phyloP scores from a whole-genome alignment of 495 filamentous ascomycete species.

The Aspergillus indologenus region DNA sequence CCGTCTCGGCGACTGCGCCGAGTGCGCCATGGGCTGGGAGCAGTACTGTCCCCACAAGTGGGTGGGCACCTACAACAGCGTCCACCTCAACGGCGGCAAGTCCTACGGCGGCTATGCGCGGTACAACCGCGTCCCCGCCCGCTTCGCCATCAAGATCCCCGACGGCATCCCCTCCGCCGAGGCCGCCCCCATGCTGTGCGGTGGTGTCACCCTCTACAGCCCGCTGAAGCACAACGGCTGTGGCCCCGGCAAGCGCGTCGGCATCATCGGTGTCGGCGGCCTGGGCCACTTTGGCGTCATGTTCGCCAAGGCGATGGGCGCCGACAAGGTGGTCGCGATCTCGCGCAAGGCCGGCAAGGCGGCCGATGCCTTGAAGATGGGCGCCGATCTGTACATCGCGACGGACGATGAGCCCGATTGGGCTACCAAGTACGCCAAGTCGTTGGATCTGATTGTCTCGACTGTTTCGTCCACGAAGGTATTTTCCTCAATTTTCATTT shows the following conservation, averaged over 20 bases:
- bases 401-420: slow-evolving; percentile 77
- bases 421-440: slow-evolving; percentile 60
- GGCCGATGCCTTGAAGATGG: slow-evolving; percentile 63
- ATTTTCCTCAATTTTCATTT: slow-evolving; percentile 2
- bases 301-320: slow-evolving; percentile 64
- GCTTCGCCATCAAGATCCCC: slow-evolving; percentile 81
- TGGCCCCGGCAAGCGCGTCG: slow-evolving; percentile 79
- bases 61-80: slow-evolving; percentile 41
- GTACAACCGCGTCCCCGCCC: slow-evolving; percentile 67
- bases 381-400: slow-evolving; percentile 70
- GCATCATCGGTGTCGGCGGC: slow-evolving; percentile 80
- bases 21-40: slow-evolving; percentile 61
- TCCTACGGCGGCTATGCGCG: slow-evolving; percentile 67
- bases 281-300: slow-evolving; percentile 69
- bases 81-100: slow-evolving; percentile 52
- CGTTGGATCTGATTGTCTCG: slow-evolving; percentile 75
- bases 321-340: slow-evolving; percentile 76
- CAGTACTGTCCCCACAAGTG: slow-evolving; percentile 65
- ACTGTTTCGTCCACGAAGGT: slow-evolving; percentile 70
- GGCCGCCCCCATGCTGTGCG: slow-evolving; percentile 84
- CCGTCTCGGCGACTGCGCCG: slow-evolving; percentile 60
- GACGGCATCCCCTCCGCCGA: slow-evolving; percentile 52
- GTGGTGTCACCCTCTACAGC: slow-evolving; percentile 73
- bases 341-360: slow-evolving; percentile 65
- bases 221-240: slow-evolving; percentile 71